These are phyloP conservation scores for Scytalidium sp. DNA, from an alignment of 2,329 filamentous ascomycete species.

Conservation along the genomic window DNA sequence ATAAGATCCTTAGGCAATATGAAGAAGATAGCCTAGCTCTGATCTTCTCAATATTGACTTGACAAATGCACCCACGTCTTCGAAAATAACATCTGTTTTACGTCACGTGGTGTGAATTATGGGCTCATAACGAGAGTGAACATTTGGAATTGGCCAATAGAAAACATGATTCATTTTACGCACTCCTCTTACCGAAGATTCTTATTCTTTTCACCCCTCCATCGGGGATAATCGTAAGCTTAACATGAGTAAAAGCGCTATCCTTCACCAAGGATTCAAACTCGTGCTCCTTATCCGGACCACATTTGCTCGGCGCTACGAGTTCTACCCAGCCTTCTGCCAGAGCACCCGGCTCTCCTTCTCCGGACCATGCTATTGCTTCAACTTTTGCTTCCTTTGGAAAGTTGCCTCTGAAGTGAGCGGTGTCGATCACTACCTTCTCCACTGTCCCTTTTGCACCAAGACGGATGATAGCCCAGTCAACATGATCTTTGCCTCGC, in stretches of 20 bases:
- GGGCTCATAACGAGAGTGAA: slow-evolving; percentile 12
- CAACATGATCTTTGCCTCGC: slow-evolving; percentile 66
- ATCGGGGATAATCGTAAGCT: slow-evolving; percentile 83
- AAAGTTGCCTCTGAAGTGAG: slow-evolving; percentile 81
- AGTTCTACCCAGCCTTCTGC: slow-evolving; percentile 64
- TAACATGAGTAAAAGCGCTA: slow-evolving; percentile 73
- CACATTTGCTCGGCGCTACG: slow-evolving; percentile 63
- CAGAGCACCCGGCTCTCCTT: slow-evolving; percentile 52
- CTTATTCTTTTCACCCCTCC: slow-evolving; percentile 87
- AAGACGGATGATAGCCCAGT: slow-evolving; percentile 78
- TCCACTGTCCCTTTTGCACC: slow-evolving; percentile 64
- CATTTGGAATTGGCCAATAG: not conserved
- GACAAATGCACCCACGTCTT: no score
- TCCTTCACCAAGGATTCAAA: slow-evolving; percentile 56
- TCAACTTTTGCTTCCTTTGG: slow-evolving; percentile 73
- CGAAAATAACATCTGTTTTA: no score
- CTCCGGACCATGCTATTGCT: slow-evolving; percentile 51
- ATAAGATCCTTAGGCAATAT: no score
- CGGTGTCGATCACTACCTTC: slow-evolving; percentile 73
- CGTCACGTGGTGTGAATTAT: no score
- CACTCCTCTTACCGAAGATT: slow-evolving; percentile 62
- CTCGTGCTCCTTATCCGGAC: slow-evolving; percentile 70
- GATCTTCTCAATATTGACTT: no score
- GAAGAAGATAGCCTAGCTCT: no score
- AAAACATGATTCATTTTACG: not conserved